Conservation (phyloP, 2,329 filamentous ascomycete species). For the Ophiostoma montium region DNA sequence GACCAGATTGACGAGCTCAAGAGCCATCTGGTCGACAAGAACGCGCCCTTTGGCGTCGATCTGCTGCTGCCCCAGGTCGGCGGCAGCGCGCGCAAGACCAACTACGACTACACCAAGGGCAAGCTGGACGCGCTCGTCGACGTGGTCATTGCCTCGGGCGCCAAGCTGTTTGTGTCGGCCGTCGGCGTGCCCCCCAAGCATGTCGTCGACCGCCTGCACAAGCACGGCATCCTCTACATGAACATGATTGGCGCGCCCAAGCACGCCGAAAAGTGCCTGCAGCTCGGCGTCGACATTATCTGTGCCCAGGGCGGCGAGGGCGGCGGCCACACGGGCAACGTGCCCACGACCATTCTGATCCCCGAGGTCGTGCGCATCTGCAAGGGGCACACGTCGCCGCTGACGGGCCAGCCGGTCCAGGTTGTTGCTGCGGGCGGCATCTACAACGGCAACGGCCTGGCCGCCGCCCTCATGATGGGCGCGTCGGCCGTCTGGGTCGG, state of each 20-base stretch:
- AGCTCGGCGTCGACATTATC: slow-evolving; percentile 86
- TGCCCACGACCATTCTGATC: slow-evolving; percentile 84
- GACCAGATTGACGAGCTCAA: slow-evolving; percentile 95
- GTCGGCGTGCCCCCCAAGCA: slow-evolving; percentile 83
- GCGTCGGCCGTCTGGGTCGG: slow-evolving; percentile 91
- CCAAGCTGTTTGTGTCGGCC: slow-evolving; percentile 89
- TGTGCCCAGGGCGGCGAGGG: slow-evolving; percentile 97
- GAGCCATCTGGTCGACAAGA: slow-evolving; percentile 75
- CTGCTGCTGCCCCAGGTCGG: slow-evolving; percentile 89
- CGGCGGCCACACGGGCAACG: slow-evolving; percentile 89
- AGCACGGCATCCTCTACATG: slow-evolving; percentile 84
- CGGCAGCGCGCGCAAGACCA: slow-evolving; percentile 87
- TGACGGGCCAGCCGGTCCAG: slow-evolving; percentile 78
- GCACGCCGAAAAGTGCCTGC: slow-evolving; percentile 93
- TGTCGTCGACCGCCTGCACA: slow-evolving; percentile 83
- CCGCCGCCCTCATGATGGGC: slow-evolving; percentile 83
- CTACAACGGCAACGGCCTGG: slow-evolving; percentile 81
- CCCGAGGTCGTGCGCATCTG: slow-evolving; percentile 76
- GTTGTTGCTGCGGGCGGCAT: slow-evolving; percentile 90
- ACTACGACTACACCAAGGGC: slow-evolving; percentile 99
- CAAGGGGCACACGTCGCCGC: slow-evolving; percentile 67
- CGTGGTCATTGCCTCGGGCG: slow-evolving; percentile 83
- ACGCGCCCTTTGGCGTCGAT: slow-evolving; percentile 88
- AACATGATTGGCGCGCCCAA: slow-evolving; percentile 99
- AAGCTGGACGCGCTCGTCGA: slow-evolving; percentile 84